These are phyloP conservation scores for Fusarium lateritium DNA, from an alignment of 2,329 filamentous ascomycete genomes.

Conservation along the genomic window DNA sequence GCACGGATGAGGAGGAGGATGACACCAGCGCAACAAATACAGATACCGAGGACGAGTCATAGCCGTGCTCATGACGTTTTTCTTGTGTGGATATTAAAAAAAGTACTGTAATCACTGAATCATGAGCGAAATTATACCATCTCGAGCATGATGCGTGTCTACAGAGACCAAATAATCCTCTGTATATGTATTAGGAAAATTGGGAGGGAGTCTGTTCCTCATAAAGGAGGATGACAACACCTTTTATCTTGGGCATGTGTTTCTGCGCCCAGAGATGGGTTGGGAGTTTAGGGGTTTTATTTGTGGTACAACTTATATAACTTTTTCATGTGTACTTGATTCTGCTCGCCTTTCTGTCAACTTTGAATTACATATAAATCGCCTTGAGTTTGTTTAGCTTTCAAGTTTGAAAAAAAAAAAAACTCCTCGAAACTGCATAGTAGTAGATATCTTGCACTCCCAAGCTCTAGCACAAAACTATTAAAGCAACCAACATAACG, in stretches of 20 bases:
- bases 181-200: constrained; percentile 37
- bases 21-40: constrained; percentile 79
- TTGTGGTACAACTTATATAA: constrained; percentile 28
- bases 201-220: constrained; percentile 4
- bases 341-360: constrained; percentile 9
- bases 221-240: constrained; percentile 20
- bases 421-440: constrained; percentile 1
- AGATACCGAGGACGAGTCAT: constrained; percentile 75
- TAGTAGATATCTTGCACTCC: not conserved
- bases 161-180: constrained; percentile 9
- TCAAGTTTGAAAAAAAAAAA: not conserved
- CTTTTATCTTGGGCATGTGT: constrained; percentile 30
- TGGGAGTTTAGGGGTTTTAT: constrained; percentile 39
- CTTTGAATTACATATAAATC: not conserved
- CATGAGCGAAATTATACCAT: constrained; percentile 11
- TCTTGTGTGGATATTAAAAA: constrained; percentile 23
- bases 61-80: constrained; percentile 27
- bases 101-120: constrained; percentile 26
- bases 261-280: constrained; percentile 34
- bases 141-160: constrained; percentile 27
- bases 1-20: constrained; percentile 78
- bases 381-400: not conserved
- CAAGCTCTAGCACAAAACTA: constrained; percentile 2
- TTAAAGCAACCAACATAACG: not conserved
- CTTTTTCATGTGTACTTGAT: constrained; percentile 29